phyloP scores from a whole-genome alignment of 345 rosid species.

The Acer campestre region DNA sequence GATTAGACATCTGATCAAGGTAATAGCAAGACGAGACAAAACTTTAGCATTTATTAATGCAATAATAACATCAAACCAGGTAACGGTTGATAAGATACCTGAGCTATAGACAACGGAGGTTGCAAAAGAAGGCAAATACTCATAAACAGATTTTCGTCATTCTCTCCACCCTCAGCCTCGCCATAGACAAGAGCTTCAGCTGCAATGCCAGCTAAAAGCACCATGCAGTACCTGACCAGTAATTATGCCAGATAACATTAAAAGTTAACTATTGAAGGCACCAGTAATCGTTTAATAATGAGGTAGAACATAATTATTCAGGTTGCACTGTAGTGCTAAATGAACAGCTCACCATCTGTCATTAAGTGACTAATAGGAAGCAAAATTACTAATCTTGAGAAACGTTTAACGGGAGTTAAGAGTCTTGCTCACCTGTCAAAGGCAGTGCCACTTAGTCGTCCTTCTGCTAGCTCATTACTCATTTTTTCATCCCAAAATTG shows the following conservation, averaged over 20 bases:
- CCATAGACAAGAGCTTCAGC: constrained; percentile 94
- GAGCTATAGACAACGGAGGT: constrained; percentile 79
- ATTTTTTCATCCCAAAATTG: constrained; percentile 96
- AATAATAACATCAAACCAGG: not conserved
- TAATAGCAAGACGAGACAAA: not conserved
- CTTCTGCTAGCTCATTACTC: constrained; percentile 84
- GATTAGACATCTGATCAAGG: constrained; percentile 83
- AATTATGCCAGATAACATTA: constrained; percentile 16
- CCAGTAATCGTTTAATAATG: not conserved
- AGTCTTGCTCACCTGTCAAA: constrained; percentile 68
- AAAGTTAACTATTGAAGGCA: not conserved
- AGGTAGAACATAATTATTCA: not conserved
- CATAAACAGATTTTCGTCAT: constrained; percentile 90
- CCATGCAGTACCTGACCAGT: constrained; percentile 81
- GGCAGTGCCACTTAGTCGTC: constrained; percentile 67
- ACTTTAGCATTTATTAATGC: not conserved
- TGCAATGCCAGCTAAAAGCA: constrained; percentile 95
- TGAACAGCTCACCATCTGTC: not conserved
- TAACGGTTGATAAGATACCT: constrained; percentile 42
- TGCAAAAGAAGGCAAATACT: constrained; percentile 80
- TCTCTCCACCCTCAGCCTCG: constrained; percentile 96
- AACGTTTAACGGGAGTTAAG: not conserved
- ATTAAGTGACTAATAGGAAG: not conserved
- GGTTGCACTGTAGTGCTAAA: not conserved
- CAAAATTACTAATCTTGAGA: not conserved